Percentiles rank a stretch among this genome's conserved stretches.
phyloP scores from a whole-genome alignment of 352 stramenopile species.

The Phytophthora ramorum region DNA sequence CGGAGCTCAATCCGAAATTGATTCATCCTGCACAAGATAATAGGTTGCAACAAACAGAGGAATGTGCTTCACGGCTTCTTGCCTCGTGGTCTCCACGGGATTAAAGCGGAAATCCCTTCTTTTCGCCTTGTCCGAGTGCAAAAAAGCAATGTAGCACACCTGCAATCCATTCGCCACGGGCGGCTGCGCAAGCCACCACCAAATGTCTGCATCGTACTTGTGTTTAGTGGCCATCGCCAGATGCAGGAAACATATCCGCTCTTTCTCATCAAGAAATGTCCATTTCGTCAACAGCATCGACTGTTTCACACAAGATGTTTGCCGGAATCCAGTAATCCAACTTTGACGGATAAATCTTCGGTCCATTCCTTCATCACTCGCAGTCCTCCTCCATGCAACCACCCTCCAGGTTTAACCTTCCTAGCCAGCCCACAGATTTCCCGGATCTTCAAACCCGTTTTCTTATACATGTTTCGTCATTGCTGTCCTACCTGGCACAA shows the following conservation, averaged over 20 bases:
- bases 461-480: constrained; percentile 5
- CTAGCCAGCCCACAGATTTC: not conserved
- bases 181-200: constrained; percentile 26
- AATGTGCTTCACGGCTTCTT: constrained; percentile 7
- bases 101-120: not conserved
- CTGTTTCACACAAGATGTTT: constrained; percentile 21
- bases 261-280: constrained; percentile 1
- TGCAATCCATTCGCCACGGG: constrained; percentile 13
- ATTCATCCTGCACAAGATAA: not conserved
- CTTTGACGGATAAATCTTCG: not conserved
- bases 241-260: constrained; percentile 29
- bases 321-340: constrained; percentile 32
- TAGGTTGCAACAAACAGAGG: constrained; percentile 2
- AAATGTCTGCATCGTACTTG: constrained; percentile 10
- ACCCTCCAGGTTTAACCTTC: constrained; percentile 1
- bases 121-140: constrained; percentile 4
- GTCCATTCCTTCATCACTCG: constrained; percentile 19
- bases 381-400: constrained; percentile 2
- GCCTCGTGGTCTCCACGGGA: constrained; percentile 7
- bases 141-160: constrained; percentile 28
- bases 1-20: not conserved
- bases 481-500: too few relatives aligned
- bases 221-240: constrained; percentile 21
- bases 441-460: not conserved
- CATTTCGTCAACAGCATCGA: constrained; percentile 26